Evolutionary conservation across 2,329 filamentous ascomycete species (phyloP).

Genomic region (Trichophyton verrucosum): DNA sequence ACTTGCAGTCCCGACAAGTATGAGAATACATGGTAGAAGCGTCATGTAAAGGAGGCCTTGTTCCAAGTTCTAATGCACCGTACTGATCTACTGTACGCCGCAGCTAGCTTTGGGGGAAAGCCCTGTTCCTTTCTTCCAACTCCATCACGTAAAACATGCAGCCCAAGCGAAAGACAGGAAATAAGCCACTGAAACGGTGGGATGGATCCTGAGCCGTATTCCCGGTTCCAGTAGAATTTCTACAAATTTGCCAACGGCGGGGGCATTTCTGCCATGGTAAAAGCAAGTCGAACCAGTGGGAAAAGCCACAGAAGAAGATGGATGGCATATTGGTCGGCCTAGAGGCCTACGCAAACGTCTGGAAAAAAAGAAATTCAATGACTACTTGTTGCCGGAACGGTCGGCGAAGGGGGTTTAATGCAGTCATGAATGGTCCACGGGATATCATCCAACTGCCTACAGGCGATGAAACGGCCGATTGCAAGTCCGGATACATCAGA

Average conservation of each 20-base stretch:
- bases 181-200: neutral
- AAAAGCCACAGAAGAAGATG: neutral
- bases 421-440: neutral
- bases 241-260: neutral
- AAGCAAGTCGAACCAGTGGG: neutral
- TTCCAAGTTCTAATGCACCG: neutral
- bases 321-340: neutral
- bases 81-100: neutral
- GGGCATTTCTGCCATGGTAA: neutral
- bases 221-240: neutral
- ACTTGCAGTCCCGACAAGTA: neutral
- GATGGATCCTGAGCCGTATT: neutral
- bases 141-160: neutral
- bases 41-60: neutral
- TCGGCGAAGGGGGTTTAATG: neutral
- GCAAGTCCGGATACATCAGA: neutral
- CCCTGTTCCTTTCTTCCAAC: neutral
- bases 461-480: neutral
- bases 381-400: neutral
- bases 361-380: neutral
- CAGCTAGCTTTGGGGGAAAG: neutral
- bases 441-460: neutral
- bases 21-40: neutral
- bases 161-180: neutral
- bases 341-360: neutral